phyloP scores from a whole-genome alignment of 2,329 filamentous ascomycete genomes.

The Epichloe scottii region DNA sequence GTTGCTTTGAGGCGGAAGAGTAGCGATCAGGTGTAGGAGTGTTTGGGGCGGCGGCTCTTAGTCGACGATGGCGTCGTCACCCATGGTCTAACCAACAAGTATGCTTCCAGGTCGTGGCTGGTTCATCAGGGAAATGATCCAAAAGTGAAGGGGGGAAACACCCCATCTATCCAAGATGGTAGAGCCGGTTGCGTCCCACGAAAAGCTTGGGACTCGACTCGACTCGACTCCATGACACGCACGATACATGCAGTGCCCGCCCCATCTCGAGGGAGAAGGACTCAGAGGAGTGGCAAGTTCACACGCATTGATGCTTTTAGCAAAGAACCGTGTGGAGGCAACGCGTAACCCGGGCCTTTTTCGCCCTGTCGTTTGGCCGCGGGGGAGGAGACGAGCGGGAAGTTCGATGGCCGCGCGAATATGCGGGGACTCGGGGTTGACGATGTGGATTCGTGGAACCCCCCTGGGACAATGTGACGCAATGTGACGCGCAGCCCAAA shows the following conservation, averaged over 20 bases:
- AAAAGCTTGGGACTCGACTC: no score
- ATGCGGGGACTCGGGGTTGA: background rate
- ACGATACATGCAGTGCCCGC: no score
- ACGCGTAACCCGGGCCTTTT: no score
- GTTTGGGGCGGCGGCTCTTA: background rate
- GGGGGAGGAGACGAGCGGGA: background rate
- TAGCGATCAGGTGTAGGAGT: background rate
- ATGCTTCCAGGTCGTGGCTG: background rate
- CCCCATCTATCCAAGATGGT: no score
- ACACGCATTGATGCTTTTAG: no score
- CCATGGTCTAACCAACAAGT: background rate
- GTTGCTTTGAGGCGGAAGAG: background rate
- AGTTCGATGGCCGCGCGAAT: background rate
- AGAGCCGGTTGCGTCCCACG: no score
- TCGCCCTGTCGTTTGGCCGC: no score
- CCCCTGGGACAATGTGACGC: background rate
- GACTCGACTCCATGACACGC: no score
- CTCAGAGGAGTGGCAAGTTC: no score
- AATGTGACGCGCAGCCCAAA: slow-evolving; percentile 7
- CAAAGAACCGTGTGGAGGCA: no score
- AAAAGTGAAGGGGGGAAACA: background rate
- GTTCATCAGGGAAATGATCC: background rate
- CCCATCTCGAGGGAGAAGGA: no score
- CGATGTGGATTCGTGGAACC: background rate
- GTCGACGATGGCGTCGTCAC: background rate